Conservation (phyloP, 2,329 filamentous ascomycete genomes). For the Penicillium sp. region DNA sequence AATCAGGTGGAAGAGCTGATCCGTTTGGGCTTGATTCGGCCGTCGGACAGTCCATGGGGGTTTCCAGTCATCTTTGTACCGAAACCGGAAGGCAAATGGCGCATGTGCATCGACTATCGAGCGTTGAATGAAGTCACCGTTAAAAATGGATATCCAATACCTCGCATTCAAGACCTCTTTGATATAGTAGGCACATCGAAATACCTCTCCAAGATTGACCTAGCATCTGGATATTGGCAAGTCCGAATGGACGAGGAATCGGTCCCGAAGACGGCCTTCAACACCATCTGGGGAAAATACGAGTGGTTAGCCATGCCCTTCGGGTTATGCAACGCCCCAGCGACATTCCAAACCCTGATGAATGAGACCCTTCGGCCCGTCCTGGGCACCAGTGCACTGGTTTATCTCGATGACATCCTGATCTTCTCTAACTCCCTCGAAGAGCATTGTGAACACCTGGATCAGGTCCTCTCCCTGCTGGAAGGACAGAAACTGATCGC, state of each 20-base stretch:
- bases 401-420: slow-evolving; percentile 6
- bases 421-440: slow-evolving; percentile 1
- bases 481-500: slow-evolving; percentile 1
- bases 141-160: not conserved
- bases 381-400: slow-evolving; percentile 2
- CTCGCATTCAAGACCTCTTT: not conserved
- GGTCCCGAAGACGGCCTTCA: slow-evolving; percentile 1
- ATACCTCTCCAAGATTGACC: not conserved
- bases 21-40: not conserved
- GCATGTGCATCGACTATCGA: not conserved
- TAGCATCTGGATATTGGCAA: not conserved
- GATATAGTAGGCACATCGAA: too few relatives aligned
- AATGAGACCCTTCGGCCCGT: slow-evolving; percentile 1
- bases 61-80: not conserved
- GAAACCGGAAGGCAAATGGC: not conserved
- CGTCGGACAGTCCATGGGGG: not conserved
- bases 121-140: not conserved
- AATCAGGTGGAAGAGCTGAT: too few relatives aligned
- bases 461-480: slow-evolving; percentile 1
- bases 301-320: slow-evolving; percentile 5
- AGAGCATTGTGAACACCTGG: slow-evolving; percentile 1
- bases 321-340: not conserved
- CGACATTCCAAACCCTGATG: not conserved
- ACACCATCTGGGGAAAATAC: not conserved
- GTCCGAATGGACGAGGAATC: not conserved